Conservation (phyloP, 192 early-diverging fungal species). For the Rhizophagus sp. region DNA sequence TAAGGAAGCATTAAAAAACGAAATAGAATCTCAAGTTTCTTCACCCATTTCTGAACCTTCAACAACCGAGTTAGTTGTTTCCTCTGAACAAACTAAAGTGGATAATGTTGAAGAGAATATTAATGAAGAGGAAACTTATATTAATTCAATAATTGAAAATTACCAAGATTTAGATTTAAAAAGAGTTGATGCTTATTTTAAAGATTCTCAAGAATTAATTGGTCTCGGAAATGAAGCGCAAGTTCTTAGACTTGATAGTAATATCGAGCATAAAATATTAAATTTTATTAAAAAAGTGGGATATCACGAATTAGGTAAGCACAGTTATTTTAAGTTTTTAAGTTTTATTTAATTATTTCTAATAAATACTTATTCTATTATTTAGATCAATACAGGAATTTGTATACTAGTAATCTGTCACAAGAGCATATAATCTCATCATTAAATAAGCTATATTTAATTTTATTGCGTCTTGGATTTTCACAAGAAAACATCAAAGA, state of each 20-base stretch:
- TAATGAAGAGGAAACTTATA: slow-evolving; percentile 35
- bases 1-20: not conserved
- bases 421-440: slow-evolving; percentile 44
- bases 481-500: slow-evolving; percentile 43
- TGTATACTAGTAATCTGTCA: slow-evolving; percentile 30
- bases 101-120: slow-evolving; percentile 15
- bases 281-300: slow-evolving; percentile 37
- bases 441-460: slow-evolving; percentile 49
- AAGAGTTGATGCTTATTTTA: slow-evolving; percentile 43
- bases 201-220: slow-evolving; percentile 15
- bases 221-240: slow-evolving; percentile 31
- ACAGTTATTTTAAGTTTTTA: not conserved
- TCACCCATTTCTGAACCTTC: too few species aligned
- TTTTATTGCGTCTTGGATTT: slow-evolving; percentile 49
- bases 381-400: not conserved
- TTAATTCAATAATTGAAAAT: slow-evolving; percentile 36
- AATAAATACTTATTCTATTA: not conserved
- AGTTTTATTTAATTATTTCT: not conserved
- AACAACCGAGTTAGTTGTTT: not conserved
- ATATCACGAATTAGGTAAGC: slow-evolving; percentile 36
- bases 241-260: slow-evolving; percentile 39
- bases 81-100: not conserved
- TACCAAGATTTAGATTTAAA: slow-evolving; percentile 30
- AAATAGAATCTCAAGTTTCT: slow-evolving; percentile 16
- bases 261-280: slow-evolving; percentile 41